Evolutionary conservation across 495 filamentous ascomycete genomes (phyloP), one percentile per base, ranked within the genome.

Genomic region (Sporormia fimetaria): DNA sequence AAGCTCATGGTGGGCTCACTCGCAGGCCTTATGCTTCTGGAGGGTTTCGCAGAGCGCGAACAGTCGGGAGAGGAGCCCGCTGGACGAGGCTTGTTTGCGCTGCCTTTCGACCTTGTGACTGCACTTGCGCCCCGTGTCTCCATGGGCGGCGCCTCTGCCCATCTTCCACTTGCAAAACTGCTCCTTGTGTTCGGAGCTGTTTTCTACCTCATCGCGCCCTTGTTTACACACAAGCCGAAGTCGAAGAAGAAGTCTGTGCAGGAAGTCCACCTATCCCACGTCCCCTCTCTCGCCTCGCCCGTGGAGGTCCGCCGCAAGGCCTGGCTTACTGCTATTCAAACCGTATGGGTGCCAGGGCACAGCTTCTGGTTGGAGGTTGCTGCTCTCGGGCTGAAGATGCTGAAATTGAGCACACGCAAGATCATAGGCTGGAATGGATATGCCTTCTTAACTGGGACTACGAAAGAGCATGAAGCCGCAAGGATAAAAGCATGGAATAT

Each of bases 301-400:
- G 79, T 88, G 35, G 81, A 88, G 46, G 83, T 92, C 36, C 78
- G 87, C 35, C 74, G 80, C 44, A 82, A 84, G 55, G 88, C 88
- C 21, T 95, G 88, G 87, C 75, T 94, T 34, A 95, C 88, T 2
- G 87, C 88, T 3, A 78, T 95, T 44, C 88, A 95, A 63, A 85
- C 82, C 15, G 84, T 94, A 10, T 92, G 87, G 68, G 81, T 96
- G n/a, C 88, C 88, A 14, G 75, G 78, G 9, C 84, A 93, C 56
- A 77, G 76, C 34, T 84, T 94, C 54, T 69, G 83, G 49, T 76
- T 87, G 12, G 88, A 94, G 58, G 77, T 83, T 44, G 77, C 80
- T 11, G 87, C 87, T 0, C 68, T 96, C 31, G 67, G 71, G 4
- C 68, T 83, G 32, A 86, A 94, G 64, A 81, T 78, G 28, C 54